Evolutionary conservation across 805 yeast genomes (phyloP).

Genomic region (Teunomyces stri): DNA sequence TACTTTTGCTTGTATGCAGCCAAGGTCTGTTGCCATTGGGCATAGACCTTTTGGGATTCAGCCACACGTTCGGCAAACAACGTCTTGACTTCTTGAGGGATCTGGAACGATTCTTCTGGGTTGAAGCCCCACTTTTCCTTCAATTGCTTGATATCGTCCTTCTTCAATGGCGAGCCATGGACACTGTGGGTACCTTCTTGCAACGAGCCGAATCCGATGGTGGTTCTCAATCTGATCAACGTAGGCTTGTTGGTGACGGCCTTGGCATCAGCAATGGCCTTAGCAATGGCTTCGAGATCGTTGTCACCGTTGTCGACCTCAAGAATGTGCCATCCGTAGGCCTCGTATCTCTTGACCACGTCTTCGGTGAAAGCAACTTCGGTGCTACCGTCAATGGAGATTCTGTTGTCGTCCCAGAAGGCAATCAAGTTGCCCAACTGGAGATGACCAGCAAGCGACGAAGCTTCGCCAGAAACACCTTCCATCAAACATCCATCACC

Average conservation of each 20-base stretch:
- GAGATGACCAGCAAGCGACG: conserved; percentile 94
- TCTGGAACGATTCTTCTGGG: conserved; percentile 75
- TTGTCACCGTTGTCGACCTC: conserved; percentile 78
- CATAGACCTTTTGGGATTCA: conserved; percentile 66
- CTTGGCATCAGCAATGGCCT: conserved; percentile 82
- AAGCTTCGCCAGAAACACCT: conserved; percentile 94
- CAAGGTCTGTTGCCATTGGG: conserved; percentile 70
- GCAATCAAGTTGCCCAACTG: conserved; percentile 90
- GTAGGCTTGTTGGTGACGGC: conserved; percentile 80
- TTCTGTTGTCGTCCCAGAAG: conserved; percentile 94
- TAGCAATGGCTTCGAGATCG: conserved; percentile 66
- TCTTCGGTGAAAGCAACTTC: conserved; percentile 90
- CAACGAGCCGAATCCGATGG: conserved; percentile 91
- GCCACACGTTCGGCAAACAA: conserved; percentile 56
- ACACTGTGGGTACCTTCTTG: conserved; percentile 84
- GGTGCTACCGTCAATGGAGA: conserved; percentile 95
- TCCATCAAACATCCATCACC: conserved; percentile 99
- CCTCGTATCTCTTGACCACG: conserved; percentile 76
- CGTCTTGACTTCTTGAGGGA: conserved; percentile 80
- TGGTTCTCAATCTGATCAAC: conserved; percentile 81
- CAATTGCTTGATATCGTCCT: conserved; percentile 86
- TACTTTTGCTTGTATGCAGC: conserved; percentile 61
- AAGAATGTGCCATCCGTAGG: conserved; percentile 92
- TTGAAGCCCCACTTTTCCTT: conserved; percentile 83
- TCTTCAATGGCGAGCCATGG: conserved; percentile 94